Base-by-base conservation (phyloP, 2,329 filamentous ascomycete genomes). In the Pestalotiopsis sp. region DNA sequence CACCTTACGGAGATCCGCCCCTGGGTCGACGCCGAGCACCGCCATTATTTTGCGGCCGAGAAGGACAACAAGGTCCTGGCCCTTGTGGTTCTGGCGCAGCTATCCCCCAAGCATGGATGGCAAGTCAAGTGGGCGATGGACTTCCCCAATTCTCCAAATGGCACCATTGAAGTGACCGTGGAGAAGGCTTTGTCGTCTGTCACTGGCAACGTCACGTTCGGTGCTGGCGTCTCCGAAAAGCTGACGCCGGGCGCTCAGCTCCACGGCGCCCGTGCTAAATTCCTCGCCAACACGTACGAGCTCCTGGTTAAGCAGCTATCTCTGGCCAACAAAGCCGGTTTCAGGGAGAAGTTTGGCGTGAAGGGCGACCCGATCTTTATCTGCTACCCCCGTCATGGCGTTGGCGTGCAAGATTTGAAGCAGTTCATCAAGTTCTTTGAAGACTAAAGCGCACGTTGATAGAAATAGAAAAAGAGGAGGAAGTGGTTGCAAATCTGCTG, bases 81-180 rank as follows among this genome's bases (percentile, higher is more conserved):
- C 41, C 87, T 98, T 69, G 91, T 95, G n/a, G 91, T 95, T 9
- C 85, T 98, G 75, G 92, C 93, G 66, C 92, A 94, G 79, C 89
- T 98, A 36, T 89, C 92, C 3, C 93, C 94, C 2, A 85, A 89
- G 45, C 89, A 97, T 78, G 95, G 95, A 67, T 97, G 94, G 90
- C 95, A 98, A 83, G 91, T 97, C 78, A 98, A 98, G 84, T 97
- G 96, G 85, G 93, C 92, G n/a, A 89, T 98, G 67, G 94, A 98
- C 81, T 97, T 98, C 85, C 95, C 94, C 0, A 90, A 89, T 31
- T 89, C 94, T 0, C 92, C 95, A n/a, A 93, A 90, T 59, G 95
- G 95, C 61, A 91, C 93, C 41, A 97, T 97, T 71, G 95, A 98
- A 82, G 87, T 91, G 56, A 88, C 96, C 56, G 92, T 97, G 65